Evolutionary conservation across 2,329 filamentous ascomycete species (phyloP), one percentile per base, ranked within the genome.

Genomic region (Rhynchosporium graminicola): DNA sequence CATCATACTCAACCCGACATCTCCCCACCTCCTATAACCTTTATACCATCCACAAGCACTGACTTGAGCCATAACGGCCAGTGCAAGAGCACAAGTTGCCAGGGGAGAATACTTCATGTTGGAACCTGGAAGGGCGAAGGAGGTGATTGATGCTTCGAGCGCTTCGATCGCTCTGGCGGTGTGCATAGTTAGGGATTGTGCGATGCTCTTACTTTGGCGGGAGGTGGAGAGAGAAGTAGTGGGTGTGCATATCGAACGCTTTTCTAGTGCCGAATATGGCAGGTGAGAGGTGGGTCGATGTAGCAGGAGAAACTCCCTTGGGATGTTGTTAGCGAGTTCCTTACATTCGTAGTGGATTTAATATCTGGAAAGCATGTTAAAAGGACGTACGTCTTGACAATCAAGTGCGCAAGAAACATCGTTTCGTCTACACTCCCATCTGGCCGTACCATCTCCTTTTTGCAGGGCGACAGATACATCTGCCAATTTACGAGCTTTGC

Each of bases 141-240:
- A 71, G 76, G 75, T 3, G 80, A 82, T 50, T 87, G 79, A 40
- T 82, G 82, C 64, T 84, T 84, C 3, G 84, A 85, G 0, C 81
- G 83, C 66, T 33, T 82, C 80, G 43, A 87, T 78, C 2, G 84
- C 83, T 71, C 87, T 87, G 57, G 82, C 80, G 0, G 83, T 84
- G 70, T 86, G 83, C 31, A 70, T 82, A 64, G 66, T 81, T 57
- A 73, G 79, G 57, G 63, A 77, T 72, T 62, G 79, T 71, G 29
- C 77, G 72, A 38, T 78, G 78, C 64, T 79, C 79, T 6, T 76
- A 75, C 28, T 77, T 79, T 70, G 79, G 51, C 67, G 74, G 59
- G 68, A 75, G 63, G 71, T 72, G 60, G 61, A 74, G 60, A 60
- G 52, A 1, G 64, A 59, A 3, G 62, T 9, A n/a, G 33, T 20